Evolutionary conservation across 805 yeast genomes (phyloP), one percentile per base, ranked within the genome.

Genomic region (Saccharomycopsis fodiens): DNA sequence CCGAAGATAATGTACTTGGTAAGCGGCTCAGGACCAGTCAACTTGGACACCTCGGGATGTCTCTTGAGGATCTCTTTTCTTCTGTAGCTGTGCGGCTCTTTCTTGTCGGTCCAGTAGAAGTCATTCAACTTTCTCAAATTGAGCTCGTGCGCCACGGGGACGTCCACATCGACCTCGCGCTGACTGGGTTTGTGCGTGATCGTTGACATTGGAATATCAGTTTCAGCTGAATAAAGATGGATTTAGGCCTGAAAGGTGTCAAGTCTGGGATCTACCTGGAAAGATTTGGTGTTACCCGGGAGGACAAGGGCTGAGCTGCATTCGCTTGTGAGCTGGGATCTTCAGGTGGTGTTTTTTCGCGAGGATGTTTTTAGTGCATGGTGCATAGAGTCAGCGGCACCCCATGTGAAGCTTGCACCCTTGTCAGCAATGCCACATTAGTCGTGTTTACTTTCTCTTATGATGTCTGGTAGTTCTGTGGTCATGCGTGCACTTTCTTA

Each of bases 1-100:
- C 69, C 67, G 3, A 70, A 48, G 15, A 84, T 79, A 13, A 84
- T 75, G 68, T 82, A 88, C 59, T 87, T 88, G 2, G 96, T 88
- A 43, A 72, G 62, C 1, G 96, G 94, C 61, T 88, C 97, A 50
- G 78, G 85, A 3, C 96, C 96, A 41, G 85, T 80, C 20, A 88
- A 70, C 59, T 82, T 82, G 19, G 82, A 70, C 19, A 88, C 84
- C 51, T 86, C 79, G 0, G 96, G 96, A 57, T 88, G 76, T 43
- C 77, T 78, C 54, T 76, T 74, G 56, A 88, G 65, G 46, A 88
- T 88, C 47, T 70, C 72, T 64, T 81, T 82, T 49, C 96, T 70
- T 51, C 96, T 68, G 3, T 72, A 56, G 2, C 81, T 74, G 58
- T 88, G 96, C 2, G 95, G 95, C 59, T 88, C 96, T 41, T 73